Percentiles rank a stretch among this genome's conserved stretches.
Conservation (phyloP, 2,329 filamentous ascomycete genomes). For the Elsinoe perseae region DNA sequence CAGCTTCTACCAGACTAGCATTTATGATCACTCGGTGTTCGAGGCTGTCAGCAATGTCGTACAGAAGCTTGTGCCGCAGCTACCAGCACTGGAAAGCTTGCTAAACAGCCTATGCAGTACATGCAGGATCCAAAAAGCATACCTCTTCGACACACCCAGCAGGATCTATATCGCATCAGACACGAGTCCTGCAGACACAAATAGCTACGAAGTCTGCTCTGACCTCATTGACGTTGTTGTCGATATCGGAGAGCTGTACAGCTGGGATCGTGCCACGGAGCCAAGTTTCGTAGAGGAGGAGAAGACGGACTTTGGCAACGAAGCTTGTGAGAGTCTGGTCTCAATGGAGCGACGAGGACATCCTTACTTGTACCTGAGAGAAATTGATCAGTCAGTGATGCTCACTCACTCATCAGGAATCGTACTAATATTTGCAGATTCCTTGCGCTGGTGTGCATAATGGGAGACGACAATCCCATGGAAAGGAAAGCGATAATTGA, state of each 20-base stretch:
- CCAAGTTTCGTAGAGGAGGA: slow-evolving; percentile 19
- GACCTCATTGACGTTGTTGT: slow-evolving; percentile 99
- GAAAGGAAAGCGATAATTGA: slow-evolving; percentile 79
- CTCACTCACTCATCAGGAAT: background rate
- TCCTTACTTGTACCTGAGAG: slow-evolving; percentile 55
- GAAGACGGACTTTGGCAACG: slow-evolving; percentile 35
- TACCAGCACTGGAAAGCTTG: slow-evolving; percentile 86
- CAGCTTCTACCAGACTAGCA: slow-evolving; percentile 91
- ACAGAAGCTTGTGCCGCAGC: slow-evolving; percentile 88
- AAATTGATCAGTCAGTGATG: slow-evolving; percentile 56
- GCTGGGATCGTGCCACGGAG: slow-evolving; percentile 47
- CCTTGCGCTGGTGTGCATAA: slow-evolving; percentile 73
- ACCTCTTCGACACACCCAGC: slow-evolving; percentile 92
- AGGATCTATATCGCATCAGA: slow-evolving; percentile 99
- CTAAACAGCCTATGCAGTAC: slow-evolving; percentile 90
- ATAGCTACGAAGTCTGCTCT: slow-evolving; percentile 94
- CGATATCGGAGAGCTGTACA: slow-evolving; percentile 92
- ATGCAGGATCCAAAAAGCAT: slow-evolving; percentile 94
- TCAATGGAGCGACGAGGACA: slow-evolving; percentile 52
- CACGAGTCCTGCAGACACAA: slow-evolving; percentile 85
- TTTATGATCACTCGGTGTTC: slow-evolving; percentile 98
- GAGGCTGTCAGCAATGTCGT: slow-evolving; percentile 98
- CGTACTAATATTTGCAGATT: slow-evolving; percentile 43
- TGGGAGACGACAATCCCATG: slow-evolving; percentile 73
- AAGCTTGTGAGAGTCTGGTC: slow-evolving; percentile 55